phyloP scores from a whole-genome alignment of 192 early-diverging fungal species.

The Coemansia sp. region DNA sequence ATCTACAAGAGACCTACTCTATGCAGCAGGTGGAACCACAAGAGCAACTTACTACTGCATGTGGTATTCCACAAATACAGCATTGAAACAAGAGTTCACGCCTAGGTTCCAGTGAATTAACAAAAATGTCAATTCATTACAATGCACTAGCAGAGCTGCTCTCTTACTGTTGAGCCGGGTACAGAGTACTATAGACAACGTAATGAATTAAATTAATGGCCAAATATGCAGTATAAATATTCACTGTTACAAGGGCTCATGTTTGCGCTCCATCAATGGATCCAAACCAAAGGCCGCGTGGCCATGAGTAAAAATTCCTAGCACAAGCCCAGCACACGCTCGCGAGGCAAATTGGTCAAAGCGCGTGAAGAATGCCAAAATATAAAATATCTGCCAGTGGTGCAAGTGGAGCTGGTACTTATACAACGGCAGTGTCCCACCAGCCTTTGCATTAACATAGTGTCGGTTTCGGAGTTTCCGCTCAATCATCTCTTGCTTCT shows the following conservation, averaged over 20 bases:
- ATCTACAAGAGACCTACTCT: too few species aligned
- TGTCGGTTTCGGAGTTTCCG: constrained; percentile 23
- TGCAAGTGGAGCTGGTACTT: constrained; percentile 66
- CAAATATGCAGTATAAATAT: too few species aligned
- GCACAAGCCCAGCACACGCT: constrained; percentile 68
- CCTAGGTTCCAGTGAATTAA: too few species aligned
- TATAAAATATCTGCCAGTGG: constrained; percentile 88
- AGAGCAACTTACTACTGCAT: too few species aligned
- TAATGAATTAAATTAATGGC: too few species aligned
- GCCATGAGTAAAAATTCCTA: constrained; percentile 79
- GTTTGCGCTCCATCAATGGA: constrained; percentile 53
- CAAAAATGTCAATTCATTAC: too few species aligned
- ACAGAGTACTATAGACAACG: too few species aligned
- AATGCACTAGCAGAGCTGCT: too few species aligned
- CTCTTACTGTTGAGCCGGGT: too few species aligned
- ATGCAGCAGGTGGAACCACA: too few species aligned
- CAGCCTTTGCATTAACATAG: constrained; percentile 32
- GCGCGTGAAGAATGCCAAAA: constrained; percentile 77
- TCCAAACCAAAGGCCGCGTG: constrained; percentile 66
- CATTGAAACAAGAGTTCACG: too few species aligned
- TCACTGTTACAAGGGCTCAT: constrained; percentile 1
- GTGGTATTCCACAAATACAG: too few species aligned
- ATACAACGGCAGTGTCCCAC: constrained; percentile 26
- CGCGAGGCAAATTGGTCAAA: constrained; percentile 72
- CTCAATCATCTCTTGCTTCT: constrained; percentile 28